These are phyloP conservation scores for Sicyos edulis DNA, from an alignment of 306 rosid genomes.

Conservation along the genomic window DNA sequence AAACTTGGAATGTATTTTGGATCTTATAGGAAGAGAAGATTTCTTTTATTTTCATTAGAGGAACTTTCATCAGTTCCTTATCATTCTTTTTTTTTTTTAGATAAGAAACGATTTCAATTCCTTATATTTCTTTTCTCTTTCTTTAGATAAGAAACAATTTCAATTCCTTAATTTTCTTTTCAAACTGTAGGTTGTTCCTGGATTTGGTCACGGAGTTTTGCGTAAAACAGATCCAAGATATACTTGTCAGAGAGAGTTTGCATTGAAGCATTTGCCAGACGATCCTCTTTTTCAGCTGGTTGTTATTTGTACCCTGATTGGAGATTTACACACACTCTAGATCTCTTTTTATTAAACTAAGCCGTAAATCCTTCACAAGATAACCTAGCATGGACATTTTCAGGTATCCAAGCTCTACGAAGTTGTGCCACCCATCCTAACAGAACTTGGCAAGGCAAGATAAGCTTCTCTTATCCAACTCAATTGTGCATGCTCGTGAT, in stretches of 20 bases:
- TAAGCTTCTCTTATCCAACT: slow-evolving; percentile 17
- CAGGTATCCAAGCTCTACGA: slow-evolving; percentile 95
- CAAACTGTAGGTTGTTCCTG: slow-evolving; percentile 70
- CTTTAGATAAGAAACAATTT: too few species aligned
- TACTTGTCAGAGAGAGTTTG: slow-evolving; percentile 94
- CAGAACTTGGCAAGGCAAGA: slow-evolving; percentile 82
- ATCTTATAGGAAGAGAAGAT: neutral
- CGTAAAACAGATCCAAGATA: slow-evolving; percentile 97
- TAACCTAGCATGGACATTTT: slow-evolving; percentile 28
- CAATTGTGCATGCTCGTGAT: slow-evolving; percentile 6
- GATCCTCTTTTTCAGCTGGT: slow-evolving; percentile 95
- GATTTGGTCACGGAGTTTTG: slow-evolving; percentile 96
- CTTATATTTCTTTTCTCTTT: too few species aligned
- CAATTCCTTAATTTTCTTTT: neutral
- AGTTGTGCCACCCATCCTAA: slow-evolving; percentile 87
- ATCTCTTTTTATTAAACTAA: slow-evolving; percentile 6
- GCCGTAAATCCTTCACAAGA: slow-evolving; percentile 22
- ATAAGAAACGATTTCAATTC: too few species aligned
- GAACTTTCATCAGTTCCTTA: neutral
- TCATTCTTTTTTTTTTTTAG: too few species aligned
- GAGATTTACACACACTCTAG: neutral
- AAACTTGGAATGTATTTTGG: neutral
- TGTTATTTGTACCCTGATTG: slow-evolving; percentile 24
- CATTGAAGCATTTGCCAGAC: slow-evolving; percentile 92
- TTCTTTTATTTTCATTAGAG: neutral